These are phyloP conservation scores for Pythium brachiatum DNA, from an alignment of 352 stramenopile genomes.

Conservation along the genomic window DNA sequence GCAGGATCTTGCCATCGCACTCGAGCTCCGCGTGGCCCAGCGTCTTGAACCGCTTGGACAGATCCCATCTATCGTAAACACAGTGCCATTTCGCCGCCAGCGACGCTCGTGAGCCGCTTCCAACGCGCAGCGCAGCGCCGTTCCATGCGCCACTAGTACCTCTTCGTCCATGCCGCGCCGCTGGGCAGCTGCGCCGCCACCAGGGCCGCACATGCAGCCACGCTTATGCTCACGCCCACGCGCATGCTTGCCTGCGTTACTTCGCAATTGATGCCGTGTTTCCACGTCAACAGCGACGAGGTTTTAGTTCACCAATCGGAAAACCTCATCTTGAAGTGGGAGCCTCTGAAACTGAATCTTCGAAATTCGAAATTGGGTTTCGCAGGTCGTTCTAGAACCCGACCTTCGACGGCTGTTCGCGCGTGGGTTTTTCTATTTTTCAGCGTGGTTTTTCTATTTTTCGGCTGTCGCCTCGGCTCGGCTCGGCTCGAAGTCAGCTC, in stretches of 20 bases:
- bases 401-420: constrained; percentile 1
- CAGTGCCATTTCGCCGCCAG: not conserved
- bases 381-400: constrained; percentile 34
- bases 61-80: constrained; percentile 53
- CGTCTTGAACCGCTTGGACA: constrained; percentile 75
- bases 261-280: constrained; percentile 5
- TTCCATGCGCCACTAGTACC: constrained; percentile 8
- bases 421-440: constrained; percentile 22
- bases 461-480: constrained; percentile 9
- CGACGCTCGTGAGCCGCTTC: not conserved
- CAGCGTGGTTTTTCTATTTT: constrained; percentile 8
- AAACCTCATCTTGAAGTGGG: constrained; percentile 38
- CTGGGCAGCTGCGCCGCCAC: not conserved
- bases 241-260: constrained; percentile 3
- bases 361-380: constrained; percentile 19
- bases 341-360: not conserved
- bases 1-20: constrained; percentile 50
- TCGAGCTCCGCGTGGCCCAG: constrained; percentile 58
- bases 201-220: not conserved
- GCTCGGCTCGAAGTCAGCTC: constrained; percentile 1
- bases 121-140: not conserved
- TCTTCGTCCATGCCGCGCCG: constrained; percentile 15
- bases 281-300: constrained; percentile 23
- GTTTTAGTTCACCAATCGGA: constrained; percentile 15
- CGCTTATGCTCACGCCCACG: not conserved